Evolutionary conservation across 805 yeast species (phyloP).

Genomic region (Monosporozyma solicola): DNA sequence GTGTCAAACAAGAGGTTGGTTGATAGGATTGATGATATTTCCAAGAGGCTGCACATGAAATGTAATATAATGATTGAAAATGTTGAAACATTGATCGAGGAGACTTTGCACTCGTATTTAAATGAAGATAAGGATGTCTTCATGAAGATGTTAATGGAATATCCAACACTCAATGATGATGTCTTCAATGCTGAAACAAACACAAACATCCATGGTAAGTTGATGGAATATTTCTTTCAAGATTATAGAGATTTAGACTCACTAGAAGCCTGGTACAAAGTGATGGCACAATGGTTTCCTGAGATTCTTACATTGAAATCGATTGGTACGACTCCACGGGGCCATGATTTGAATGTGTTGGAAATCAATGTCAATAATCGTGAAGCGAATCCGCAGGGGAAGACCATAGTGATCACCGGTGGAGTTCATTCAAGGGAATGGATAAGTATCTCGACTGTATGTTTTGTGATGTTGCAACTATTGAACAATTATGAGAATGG

Average conservation of each 20-base stretch:
- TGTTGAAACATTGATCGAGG: neutral
- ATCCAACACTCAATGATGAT: neutral
- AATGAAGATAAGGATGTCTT: neutral
- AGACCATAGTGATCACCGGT: slow-evolving; percentile 68
- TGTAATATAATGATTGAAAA: neutral
- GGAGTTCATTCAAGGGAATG: slow-evolving; percentile 91
- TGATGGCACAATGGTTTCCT: slow-evolving; percentile 54
- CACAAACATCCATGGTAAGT: neutral
- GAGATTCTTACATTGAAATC: slow-evolving; percentile 51
- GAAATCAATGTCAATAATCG: slow-evolving; percentile 47
- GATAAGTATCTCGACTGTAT: slow-evolving; percentile 65
- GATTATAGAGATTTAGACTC: slow-evolving; percentile 60
- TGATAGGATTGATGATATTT: slow-evolving; percentile 6
- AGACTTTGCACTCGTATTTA: neutral
- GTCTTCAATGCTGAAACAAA: neutral
- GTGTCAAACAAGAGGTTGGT: slow-evolving; percentile 7
- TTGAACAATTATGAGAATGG: slow-evolving; percentile 14
- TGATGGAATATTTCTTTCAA: slow-evolving; percentile 42
- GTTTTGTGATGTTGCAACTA: slow-evolving; percentile 45
- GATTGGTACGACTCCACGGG: slow-evolving; percentile 71
- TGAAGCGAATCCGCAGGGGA: slow-evolving; percentile 35
- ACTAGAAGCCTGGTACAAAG: slow-evolving; percentile 63
- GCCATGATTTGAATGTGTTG: slow-evolving; percentile 58
- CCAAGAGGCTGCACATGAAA: slow-evolving; percentile 18
- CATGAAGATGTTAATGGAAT: neutral